Conservation (phyloP, 164 flowering plant genomes). For the Stephania japonica region DNA sequence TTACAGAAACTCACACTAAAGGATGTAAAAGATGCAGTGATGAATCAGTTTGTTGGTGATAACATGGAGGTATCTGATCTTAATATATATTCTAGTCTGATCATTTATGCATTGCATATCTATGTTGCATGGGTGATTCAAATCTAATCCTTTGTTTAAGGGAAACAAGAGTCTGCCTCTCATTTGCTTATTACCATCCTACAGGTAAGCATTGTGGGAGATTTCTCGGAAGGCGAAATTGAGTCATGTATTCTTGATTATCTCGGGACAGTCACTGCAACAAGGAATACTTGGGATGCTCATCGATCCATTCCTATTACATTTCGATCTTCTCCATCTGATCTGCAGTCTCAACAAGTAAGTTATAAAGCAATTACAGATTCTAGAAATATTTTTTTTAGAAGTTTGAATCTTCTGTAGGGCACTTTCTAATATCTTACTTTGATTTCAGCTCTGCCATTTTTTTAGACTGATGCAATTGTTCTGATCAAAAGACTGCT, state of each 20-base stretch:
- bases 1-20: conserved; percentile 64
- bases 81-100: conserved; percentile 6
- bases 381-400: neutral
- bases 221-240: conserved; percentile 88
- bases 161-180: neutral
- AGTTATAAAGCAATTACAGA: conserved; percentile 18
- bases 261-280: conserved; percentile 72
- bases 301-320: conserved; percentile 35
- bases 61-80: conserved; percentile 85
- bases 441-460: neutral
- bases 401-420: neutral
- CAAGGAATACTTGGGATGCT: conserved; percentile 24
- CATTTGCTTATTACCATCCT: neutral
- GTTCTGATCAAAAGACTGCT: no score
- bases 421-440: neutral
- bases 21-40: conserved; percentile 83
- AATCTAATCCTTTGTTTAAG: neutral
- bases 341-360: conserved; percentile 84
- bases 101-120: conserved; percentile 1
- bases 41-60: conserved; percentile 79
- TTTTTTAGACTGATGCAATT: no score
- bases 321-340: conserved; percentile 72
- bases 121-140: neutral
- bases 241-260: conserved; percentile 94
- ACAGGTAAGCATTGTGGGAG: conserved; percentile 95